phyloP scores from a whole-genome alignment of 176 grass and related monocot genomes.

The Avena sativa region DNA sequence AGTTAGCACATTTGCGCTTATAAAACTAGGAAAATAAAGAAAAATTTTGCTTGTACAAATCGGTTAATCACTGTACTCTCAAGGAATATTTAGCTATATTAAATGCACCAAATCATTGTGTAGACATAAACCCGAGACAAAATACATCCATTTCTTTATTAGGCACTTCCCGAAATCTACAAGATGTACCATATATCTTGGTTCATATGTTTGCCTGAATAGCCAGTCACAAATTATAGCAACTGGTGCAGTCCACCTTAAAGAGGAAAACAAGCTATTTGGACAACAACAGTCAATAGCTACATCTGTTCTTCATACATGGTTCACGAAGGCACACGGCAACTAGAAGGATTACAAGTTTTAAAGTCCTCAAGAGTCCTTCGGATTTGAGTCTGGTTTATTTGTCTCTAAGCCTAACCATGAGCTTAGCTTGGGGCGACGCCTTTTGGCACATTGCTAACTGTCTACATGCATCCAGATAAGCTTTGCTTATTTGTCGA shows the following conservation, averaged over 20 bases:
- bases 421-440: not conserved
- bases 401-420: not conserved
- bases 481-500: not conserved
- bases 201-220: not conserved
- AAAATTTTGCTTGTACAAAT: no score
- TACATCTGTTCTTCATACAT: slow-evolving; percentile 5
- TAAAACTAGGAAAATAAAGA: no score
- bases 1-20: no score
- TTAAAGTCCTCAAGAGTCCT: no score
- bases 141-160: not conserved
- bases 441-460: not conserved
- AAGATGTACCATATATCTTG: not conserved
- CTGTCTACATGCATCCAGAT: not conserved
- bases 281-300: not conserved
- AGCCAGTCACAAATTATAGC: no score
- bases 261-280: not conserved
- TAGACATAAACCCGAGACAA: not conserved
- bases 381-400: no score
- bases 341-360: not conserved
- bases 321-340: not conserved
- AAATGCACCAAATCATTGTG: not conserved
- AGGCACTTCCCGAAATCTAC: not conserved
- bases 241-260: no score
- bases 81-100: not conserved
- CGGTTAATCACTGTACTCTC: not conserved